phyloP scores from a whole-genome alignment of 176 grass and related monocot genomes.

The Oryza officinalis region DNA sequence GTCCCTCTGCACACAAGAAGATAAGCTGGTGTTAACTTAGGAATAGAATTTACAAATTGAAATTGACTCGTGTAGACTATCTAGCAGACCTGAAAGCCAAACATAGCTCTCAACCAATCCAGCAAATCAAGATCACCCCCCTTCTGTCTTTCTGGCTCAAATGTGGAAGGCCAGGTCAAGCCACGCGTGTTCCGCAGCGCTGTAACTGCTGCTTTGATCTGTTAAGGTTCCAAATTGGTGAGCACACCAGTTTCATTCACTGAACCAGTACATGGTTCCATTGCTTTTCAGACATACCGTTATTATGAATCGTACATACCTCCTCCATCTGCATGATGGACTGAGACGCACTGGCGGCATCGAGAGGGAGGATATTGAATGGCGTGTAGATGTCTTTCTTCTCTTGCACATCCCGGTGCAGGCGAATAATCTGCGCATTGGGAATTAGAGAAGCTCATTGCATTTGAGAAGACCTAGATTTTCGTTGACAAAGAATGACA shows the following conservation, averaged over 20 bases:
- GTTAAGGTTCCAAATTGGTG: constrained; percentile 24
- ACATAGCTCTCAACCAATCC: constrained; percentile 96
- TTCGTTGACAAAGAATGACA: constrained; percentile 7
- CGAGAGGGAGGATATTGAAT: constrained; percentile 84
- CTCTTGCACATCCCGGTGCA: constrained; percentile 81
- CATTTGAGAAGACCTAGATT: constrained; percentile 35
- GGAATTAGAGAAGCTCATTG: constrained; percentile 26
- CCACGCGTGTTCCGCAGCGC: constrained; percentile 62
- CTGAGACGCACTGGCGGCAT: constrained; percentile 85
- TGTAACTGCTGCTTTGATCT: constrained; percentile 66
- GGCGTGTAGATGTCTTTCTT: constrained; percentile 83
- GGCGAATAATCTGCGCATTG: constrained; percentile 67
- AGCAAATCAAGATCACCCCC: constrained; percentile 77
- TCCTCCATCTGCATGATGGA: constrained; percentile 96
- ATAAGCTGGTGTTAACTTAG: constrained; percentile 35
- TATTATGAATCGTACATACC: constrained; percentile 42
- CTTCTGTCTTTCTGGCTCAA: constrained; percentile 82
- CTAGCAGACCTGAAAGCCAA: constrained; percentile 90
- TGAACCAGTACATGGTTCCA: constrained; percentile 13
- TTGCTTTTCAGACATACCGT: neutral
- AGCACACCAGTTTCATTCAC: constrained; percentile 15
- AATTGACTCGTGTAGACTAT: constrained; percentile 17
- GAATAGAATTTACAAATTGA: constrained; percentile 24
- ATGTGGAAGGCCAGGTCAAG: constrained; percentile 80
- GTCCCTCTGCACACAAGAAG: constrained; percentile 63